Conservation (phyloP, 129 eudicot genomes). For the Gnaphalium uliginosum region DNA sequence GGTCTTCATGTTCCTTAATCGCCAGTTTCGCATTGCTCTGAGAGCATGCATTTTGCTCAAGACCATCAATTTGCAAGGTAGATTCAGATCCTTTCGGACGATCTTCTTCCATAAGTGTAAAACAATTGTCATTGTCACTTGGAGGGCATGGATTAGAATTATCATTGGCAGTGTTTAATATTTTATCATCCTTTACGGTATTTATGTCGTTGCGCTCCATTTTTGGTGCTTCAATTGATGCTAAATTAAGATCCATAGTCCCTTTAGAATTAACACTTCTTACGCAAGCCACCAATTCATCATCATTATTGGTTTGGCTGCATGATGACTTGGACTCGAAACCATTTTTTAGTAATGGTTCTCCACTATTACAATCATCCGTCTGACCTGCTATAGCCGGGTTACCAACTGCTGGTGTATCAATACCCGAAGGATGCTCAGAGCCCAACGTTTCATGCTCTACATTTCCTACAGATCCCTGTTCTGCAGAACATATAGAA, state of each 20-base stretch:
- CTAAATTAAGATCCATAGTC: constrained; percentile 41
- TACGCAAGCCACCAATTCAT: constrained; percentile 35
- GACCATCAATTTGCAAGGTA: constrained; percentile 21
- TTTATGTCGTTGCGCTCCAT: constrained; percentile 35
- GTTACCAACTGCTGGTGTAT: constrained; percentile 36
- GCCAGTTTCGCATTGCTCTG: constrained; percentile 33
- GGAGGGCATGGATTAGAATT: constrained; percentile 25
- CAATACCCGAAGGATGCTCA: constrained; percentile 38
- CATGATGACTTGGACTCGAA: constrained; percentile 68
- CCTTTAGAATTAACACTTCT: constrained; percentile 49
- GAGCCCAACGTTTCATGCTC: constrained; percentile 40
- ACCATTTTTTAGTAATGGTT: constrained; percentile 32
- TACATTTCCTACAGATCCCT: constrained; percentile 30
- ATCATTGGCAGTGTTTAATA: constrained; percentile 30
- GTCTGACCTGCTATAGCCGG: constrained; percentile 26
- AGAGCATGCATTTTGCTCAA: constrained; percentile 28
- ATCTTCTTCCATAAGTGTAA: constrained; percentile 32
- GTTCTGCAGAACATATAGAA: constrained; percentile 33
- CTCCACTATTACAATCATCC: constrained; percentile 46
- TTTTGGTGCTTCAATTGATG: constrained; percentile 26
- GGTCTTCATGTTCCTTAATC: constrained; percentile 75
- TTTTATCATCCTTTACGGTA: constrained; percentile 30
- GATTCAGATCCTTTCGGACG: constrained; percentile 35
- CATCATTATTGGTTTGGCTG: constrained; percentile 43
- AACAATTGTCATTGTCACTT: constrained; percentile 47